Conservation (phyloP, 2,329 filamentous ascomycete species). For the Aphanocladium album region DNA sequence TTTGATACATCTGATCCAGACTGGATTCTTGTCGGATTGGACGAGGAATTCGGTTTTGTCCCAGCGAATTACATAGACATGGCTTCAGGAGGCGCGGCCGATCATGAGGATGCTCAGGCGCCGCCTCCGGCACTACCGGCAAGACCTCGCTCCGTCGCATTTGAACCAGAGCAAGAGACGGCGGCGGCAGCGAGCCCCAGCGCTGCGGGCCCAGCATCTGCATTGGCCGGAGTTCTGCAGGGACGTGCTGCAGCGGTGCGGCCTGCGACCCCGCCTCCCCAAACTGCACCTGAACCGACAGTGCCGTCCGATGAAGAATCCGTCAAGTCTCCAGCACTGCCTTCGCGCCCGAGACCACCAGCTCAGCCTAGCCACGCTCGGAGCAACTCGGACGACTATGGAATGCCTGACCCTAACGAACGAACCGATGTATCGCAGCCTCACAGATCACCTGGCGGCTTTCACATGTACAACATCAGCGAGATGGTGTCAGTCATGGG, state of each 20-base stretch:
- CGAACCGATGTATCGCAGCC: conserved; percentile 34
- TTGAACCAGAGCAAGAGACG: conserved; percentile 26
- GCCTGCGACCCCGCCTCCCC: conserved; percentile 7
- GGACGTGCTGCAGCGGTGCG: conserved; percentile 31
- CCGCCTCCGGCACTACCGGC: conserved; percentile 40
- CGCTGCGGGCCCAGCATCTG: conserved; percentile 44
- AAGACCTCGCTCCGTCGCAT: conserved; percentile 32
- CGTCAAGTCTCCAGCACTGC: conserved; percentile 33
- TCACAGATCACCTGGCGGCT: conserved; percentile 65
- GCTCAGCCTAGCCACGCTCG: conserved; percentile 3
- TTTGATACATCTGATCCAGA: conserved; percentile 91
- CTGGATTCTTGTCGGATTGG: conserved; percentile 87
- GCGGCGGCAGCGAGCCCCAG: conserved; percentile 18
- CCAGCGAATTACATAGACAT: conserved; percentile 94
- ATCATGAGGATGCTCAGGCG: conserved; percentile 30
- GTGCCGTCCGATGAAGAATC: conserved; percentile 25
- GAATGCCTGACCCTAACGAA: conserved; percentile 34
- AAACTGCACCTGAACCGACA: not conserved
- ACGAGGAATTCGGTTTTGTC: conserved; percentile 87
- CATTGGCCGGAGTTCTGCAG: conserved; percentile 53
- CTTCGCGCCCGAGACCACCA: conserved; percentile 28
- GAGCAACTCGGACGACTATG: conserved; percentile 21
- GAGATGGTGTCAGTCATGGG: conserved; percentile 97
- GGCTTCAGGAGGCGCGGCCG: conserved; percentile 41
- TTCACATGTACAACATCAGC: conserved; percentile 93